phyloP scores from a whole-genome alignment of 208 protist genomes.

The Wallacemonas rigidus region DNA sequence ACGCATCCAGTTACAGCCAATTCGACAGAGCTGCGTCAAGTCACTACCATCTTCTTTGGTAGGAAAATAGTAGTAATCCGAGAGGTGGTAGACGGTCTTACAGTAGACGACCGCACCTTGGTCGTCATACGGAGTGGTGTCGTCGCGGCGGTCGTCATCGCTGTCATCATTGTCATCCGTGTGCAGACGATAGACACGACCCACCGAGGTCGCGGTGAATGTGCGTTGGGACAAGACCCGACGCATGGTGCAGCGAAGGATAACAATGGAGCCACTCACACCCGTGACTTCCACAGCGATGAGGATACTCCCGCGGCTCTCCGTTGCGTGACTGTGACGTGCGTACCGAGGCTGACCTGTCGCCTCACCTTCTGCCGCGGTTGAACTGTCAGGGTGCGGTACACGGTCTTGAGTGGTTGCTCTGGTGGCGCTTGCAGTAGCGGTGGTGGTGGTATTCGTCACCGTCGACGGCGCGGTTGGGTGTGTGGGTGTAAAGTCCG shows the following conservation, averaged over 20 bases:
- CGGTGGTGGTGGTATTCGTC: neutral
- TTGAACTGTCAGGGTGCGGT: neutral
- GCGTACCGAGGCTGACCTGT: neutral
- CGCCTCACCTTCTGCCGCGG: neutral
- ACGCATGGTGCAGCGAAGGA: neutral
- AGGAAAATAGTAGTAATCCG: constrained; percentile 6
- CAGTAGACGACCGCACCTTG: neutral
- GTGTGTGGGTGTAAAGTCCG: neutral
- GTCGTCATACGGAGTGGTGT: neutral
- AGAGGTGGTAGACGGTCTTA: neutral
- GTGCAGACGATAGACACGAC: neutral
- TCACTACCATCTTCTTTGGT: neutral
- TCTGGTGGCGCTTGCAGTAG: neutral
- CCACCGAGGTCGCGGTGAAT: no score
- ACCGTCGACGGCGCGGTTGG: neutral
- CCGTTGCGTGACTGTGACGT: neutral
- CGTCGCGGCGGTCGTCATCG: neutral
- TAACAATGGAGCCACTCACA: neutral
- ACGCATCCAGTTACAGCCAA: neutral
- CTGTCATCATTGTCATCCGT: neutral
- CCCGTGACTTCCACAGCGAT: neutral
- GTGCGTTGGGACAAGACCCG: no score
- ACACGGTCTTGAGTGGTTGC: neutral
- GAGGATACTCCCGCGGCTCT: neutral
- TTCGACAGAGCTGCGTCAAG: neutral